Evolutionary conservation across 2,329 filamentous ascomycete genomes (phyloP), one percentile per base, ranked within the genome.

Genomic region (Talaromyces albobiverticillius): DNA sequence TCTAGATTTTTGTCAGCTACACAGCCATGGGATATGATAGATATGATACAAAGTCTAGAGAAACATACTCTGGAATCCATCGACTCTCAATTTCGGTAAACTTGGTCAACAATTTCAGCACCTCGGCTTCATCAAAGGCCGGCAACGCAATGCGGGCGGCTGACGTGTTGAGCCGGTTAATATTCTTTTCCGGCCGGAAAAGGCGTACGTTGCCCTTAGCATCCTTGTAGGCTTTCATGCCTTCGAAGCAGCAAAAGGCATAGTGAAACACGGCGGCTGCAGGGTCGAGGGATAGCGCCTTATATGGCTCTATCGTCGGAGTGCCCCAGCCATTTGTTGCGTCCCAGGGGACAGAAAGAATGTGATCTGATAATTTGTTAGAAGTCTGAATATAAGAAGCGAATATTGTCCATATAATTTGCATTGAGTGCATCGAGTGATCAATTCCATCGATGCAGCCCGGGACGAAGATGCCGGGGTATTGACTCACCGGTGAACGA

Each of bases 201-300:
- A 92, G 76, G 56, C 89, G 85, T 53, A 92, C 80, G 64, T 81
- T 82, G 63, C 86, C 86, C 69, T 93, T 88, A 61, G 81, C 72
- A 68, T 85, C 75, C 66, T 83, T 85, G 69, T 84, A 83, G 43
- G 83, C 83, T 74, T 95, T 95, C 76, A 86, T 79, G 11, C 90
- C 90, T 74, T 95, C 90, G 75, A 95, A 95, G 72, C 90, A 95
- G 73, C 93, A 88, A 46, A 90, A 95, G 10, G 90, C 90, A 73
- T 95, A 95, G 79, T 95, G 90, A 57, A 95, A 81, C 57, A 86
- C 85, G 3, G 85, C 89, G 13, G 90, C 89, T 4, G 87, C 92
- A 32, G 90, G 90, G 76, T 90, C 87, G 64, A 95, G 83, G 59
- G 80, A 80, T 51, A 95, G 76, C 10, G 89, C 87, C 0, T 88